Percentiles rank a stretch among this genome's conserved stretches.
These are phyloP conservation scores for Aspergillus felis DNA, from an alignment of 2,329 filamentous ascomycete species.

Conservation along the genomic window DNA sequence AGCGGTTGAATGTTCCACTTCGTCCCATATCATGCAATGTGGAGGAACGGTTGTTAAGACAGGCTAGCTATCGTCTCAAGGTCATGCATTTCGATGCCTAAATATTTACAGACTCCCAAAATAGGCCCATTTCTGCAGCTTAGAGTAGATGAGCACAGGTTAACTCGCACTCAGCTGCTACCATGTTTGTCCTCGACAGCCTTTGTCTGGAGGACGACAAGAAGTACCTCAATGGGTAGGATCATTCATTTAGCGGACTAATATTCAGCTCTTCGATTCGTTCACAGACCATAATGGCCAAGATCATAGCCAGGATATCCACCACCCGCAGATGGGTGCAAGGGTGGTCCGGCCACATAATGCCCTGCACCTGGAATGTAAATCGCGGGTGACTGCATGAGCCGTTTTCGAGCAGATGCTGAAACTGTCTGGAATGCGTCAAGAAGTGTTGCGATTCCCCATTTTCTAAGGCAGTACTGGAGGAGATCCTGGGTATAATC, in stretches of 20 bases:
- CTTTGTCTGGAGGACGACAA: not conserved
- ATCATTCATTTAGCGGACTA: not conserved
- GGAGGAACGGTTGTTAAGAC: too few species aligned
- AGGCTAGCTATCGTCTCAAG: not conserved
- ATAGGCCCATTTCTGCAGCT: not conserved
- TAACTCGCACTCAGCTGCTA: too few species aligned
- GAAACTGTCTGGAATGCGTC: slow-evolving; percentile 33
- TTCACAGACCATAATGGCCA: slow-evolving; percentile 7
- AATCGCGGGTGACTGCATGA: slow-evolving; percentile 20
- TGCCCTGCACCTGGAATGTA: slow-evolving; percentile 17
- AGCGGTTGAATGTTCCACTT: not conserved
- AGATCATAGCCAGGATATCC: slow-evolving; percentile 12
- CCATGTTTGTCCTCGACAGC: not conserved
- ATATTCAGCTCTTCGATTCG: not conserved
- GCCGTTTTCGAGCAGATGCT: slow-evolving; percentile 19
- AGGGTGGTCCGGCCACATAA: slow-evolving; percentile 11
- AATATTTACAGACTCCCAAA: not conserved
- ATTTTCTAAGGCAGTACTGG: slow-evolving; percentile 30
- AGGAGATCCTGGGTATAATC: slow-evolving; percentile 31
- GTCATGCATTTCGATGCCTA: not conserved
- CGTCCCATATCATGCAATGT: not conserved
- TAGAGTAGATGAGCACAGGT: not conserved
- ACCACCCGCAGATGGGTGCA: slow-evolving; percentile 5
- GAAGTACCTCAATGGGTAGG: too few species aligned
- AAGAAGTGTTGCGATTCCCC: slow-evolving; percentile 28